These are phyloP conservation scores for Achaetomiella virescens DNA, from an alignment of 495 filamentous ascomycete species.

Conservation along the genomic window DNA sequence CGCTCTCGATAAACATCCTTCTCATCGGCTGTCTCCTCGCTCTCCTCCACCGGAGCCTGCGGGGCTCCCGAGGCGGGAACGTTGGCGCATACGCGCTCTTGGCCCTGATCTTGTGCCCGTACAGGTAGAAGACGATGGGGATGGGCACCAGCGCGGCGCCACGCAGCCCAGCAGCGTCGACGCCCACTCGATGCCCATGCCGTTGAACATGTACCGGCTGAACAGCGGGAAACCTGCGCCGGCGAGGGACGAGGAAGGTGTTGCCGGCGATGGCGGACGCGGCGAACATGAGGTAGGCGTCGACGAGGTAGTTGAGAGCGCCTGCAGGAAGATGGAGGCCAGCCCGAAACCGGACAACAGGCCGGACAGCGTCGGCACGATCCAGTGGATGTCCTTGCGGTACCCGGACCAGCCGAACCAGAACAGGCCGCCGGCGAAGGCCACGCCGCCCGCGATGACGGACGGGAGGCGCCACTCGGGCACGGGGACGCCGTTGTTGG, in stretches of 20 bases:
- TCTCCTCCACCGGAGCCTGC: not conserved
- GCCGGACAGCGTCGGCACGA: constrained; percentile 70
- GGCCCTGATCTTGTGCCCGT: constrained; percentile 57
- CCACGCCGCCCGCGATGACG: constrained; percentile 66
- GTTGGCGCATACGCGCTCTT: constrained; percentile 66
- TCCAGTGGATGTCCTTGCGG: constrained; percentile 63
- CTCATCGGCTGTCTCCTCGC: not conserved
- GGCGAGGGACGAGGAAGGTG: constrained; percentile 77
- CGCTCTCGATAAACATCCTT: constrained; percentile 1
- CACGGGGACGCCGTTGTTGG: constrained; percentile 66
- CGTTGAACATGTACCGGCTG: constrained; percentile 70
- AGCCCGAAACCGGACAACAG: constrained; percentile 53
- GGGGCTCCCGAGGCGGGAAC: constrained; percentile 1
- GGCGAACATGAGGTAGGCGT: constrained; percentile 83
- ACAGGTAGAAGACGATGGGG: constrained; percentile 59
- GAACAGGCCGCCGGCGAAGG: constrained; percentile 73
- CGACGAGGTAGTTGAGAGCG: constrained; percentile 82
- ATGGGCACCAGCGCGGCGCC: constrained; percentile 63
- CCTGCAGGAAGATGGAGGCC: constrained; percentile 75
- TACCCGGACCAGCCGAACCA: constrained; percentile 85
- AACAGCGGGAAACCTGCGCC: constrained; percentile 82
- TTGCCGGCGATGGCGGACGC: constrained; percentile 86
- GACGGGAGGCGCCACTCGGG: constrained; percentile 84
- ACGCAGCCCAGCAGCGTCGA: constrained; percentile 71
- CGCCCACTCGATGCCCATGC: constrained; percentile 72